Evolutionary conservation across 2,329 filamentous ascomycete species (phyloP), one percentile per base, ranked within the genome.

Genomic region (Drechmeria coniospora): DNA sequence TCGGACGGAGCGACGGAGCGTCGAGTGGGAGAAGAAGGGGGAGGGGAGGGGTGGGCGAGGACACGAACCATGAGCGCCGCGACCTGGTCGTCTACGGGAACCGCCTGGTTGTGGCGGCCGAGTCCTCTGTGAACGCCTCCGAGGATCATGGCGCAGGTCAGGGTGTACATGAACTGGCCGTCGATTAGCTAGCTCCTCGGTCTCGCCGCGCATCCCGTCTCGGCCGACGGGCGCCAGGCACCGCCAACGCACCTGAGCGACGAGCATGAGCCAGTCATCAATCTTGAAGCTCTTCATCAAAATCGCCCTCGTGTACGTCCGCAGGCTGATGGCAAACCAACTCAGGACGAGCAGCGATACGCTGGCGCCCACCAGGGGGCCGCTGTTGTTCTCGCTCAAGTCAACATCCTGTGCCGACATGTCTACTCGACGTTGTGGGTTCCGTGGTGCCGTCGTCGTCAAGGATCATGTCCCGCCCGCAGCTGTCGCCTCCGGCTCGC

Each of bases 231-330:
- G 19, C 27, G 28, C 12, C 4, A 15, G 4, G 10, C 17, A 12
- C 10, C 17, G 13, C 18, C 6, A 10, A 28, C 30, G 6, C 44
- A 65, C 61, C 49, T 63, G 61, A 17, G 56, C 54, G 32, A 56
- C 38, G 23, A 66, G 35, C 61, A 68, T 67, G 35, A 66, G 47
- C 61, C 63, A 67, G 47, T 68, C 63, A 42, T 68, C 63, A n/a
- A 47, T 34, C 37, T 61, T 51, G 30, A 65, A 61, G 28, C 47
- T 47, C 21, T 56, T 59, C 34, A 56, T 62, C 35, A 64, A 40
- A 14, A 53, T 44, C 5, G 44, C 45, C 32, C 59, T 49, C 9
- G 59, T 60, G 40, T 61, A 63, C n/a, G 44, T 51, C 30, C 60
- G 49, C 23, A 64, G 41, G 10, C 45, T 40, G 21, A 63, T 53